phyloP scores from a whole-genome alignment of 192 early-diverging fungal species.

The Podila minutissima region DNA sequence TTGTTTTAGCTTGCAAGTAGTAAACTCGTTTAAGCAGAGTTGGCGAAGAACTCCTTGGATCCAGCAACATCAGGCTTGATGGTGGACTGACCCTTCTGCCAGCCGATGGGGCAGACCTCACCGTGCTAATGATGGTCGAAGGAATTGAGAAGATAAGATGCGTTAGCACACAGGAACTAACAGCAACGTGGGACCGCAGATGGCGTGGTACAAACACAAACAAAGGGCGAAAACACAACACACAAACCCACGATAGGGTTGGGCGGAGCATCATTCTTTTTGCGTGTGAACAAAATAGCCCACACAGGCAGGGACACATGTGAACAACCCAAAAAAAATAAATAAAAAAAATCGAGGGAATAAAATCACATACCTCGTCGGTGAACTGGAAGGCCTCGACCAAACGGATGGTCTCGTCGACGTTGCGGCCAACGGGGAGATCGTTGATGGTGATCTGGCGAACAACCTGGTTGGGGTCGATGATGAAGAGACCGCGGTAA shows the following conservation, averaged over 20 bases:
- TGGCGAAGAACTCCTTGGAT: constrained; percentile 53
- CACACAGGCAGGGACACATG: neutral
- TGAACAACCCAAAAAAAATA: no score
- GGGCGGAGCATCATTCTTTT: constrained; percentile 3
- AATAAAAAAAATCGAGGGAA: neutral
- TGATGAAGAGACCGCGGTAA: constrained; percentile 91
- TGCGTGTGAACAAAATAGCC: neutral
- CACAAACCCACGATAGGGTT: constrained; percentile 1
- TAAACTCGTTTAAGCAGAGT: constrained; percentile 39
- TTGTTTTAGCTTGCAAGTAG: neutral
- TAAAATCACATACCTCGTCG: constrained; percentile 69
- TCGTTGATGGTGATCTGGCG: constrained; percentile 94
- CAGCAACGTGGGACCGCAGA: neutral
- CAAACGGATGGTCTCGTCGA: constrained; percentile 88
- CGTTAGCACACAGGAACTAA: neutral
- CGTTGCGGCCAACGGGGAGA: constrained; percentile 84
- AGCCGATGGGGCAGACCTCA: constrained; percentile 88
- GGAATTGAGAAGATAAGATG: neutral
- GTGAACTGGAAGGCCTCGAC: constrained; percentile 94
- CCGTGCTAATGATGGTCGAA: constrained; percentile 53
- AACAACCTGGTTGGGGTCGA: constrained; percentile 88
- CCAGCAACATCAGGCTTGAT: constrained; percentile 52
- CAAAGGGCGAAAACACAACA: no score
- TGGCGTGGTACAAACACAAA: neutral
- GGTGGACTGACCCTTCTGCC: constrained; percentile 75